Evolutionary conservation across 176 grass and related monocot genomes (phyloP), one percentile per base, ranked within the genome.

Genomic region (Melocanna baccifera): DNA sequence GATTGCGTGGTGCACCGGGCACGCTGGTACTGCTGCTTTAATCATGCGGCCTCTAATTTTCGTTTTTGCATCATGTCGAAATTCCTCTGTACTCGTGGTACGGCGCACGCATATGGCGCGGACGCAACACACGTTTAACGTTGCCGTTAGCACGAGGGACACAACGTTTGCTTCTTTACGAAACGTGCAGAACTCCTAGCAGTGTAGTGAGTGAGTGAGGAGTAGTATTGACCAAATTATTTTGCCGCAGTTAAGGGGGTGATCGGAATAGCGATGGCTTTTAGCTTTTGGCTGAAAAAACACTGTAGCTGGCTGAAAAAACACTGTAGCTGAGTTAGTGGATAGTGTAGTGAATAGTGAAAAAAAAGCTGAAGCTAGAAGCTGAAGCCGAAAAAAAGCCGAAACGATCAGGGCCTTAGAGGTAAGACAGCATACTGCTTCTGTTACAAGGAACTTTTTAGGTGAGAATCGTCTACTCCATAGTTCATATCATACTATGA

Each of bases 361-460:
- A n/a, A n/a, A n/a, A n/a, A n/a, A n/a, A n/a, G n/a, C n/a, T n/a
- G n/a, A n/a, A n/a, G n/a, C n/a, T n/a, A n/a, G n/a, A n/a, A n/a
- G n/a, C n/a, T n/a, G n/a, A n/a, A n/a, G n/a, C n/a, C n/a, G n/a
- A n/a, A n/a, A n/a, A n/a, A n/a, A n/a, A n/a, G n/a, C n/a, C n/a
- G n/a, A n/a, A n/a, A n/a, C n/a, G n/a, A n/a, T n/a, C n/a, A n/a
- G n/a, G n/a, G n/a, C n/a, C n/a, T n/a, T n/a, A n/a, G n/a, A n/a
- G n/a, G 22, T 8, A 41, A 40, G 1, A 34, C 13, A 9, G 6
- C n/a, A 30, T 15, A 42, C 65, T 81, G 69, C 77, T 67, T 81
- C 25, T 13, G 48, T 36, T 37, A 20, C 67, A 87, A 43, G 70
- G 40, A 74, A 80, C 28, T 5, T 11, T 78, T 70, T 82, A 58